phyloP scores from a whole-genome alignment of 75 land plant species.

The Cupressus sempervirens region DNA sequence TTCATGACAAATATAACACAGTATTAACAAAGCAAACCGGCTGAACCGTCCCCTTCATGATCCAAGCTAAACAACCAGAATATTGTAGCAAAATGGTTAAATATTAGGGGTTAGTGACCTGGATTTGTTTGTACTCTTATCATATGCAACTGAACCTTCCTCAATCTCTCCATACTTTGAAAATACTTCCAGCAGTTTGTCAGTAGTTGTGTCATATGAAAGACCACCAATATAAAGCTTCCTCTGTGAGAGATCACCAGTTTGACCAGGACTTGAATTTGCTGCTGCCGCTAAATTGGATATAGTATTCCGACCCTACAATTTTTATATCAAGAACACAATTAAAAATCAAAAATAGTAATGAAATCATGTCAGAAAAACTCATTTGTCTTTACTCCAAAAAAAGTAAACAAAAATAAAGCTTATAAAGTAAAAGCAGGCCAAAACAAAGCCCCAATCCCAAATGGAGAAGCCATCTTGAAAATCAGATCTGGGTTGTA shows the following conservation, averaged over 20 bases:
- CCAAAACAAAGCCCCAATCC: background rate
- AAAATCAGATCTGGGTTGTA: background rate
- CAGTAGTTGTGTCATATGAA: slow-evolving; percentile 62
- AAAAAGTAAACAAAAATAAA: background rate
- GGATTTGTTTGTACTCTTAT: slow-evolving; percentile 69
- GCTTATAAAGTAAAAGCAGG: background rate
- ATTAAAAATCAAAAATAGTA: background rate
- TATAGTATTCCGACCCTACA: slow-evolving; percentile 70
- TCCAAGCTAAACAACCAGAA: background rate
- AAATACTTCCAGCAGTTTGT: slow-evolving; percentile 54
- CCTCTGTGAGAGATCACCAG: slow-evolving; percentile 58
- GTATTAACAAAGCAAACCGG: background rate
- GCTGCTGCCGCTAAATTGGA: slow-evolving; percentile 70
- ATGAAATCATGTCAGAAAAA: background rate
- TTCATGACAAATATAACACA: background rate
- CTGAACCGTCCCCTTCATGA: background rate
- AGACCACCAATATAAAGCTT: slow-evolving; percentile 78
- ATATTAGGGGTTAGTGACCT: slow-evolving; percentile 19
- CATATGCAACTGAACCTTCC: slow-evolving; percentile 87
- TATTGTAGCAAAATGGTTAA: background rate
- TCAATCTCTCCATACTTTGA: slow-evolving; percentile 77
- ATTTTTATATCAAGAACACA: background rate
- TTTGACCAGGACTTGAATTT: slow-evolving; percentile 34
- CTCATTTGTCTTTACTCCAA: background rate
- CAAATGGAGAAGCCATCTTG: background rate